These are phyloP conservation scores for Dendrobium catenatum DNA, from an alignment of 106 monocot genomes.

Conservation along the genomic window DNA sequence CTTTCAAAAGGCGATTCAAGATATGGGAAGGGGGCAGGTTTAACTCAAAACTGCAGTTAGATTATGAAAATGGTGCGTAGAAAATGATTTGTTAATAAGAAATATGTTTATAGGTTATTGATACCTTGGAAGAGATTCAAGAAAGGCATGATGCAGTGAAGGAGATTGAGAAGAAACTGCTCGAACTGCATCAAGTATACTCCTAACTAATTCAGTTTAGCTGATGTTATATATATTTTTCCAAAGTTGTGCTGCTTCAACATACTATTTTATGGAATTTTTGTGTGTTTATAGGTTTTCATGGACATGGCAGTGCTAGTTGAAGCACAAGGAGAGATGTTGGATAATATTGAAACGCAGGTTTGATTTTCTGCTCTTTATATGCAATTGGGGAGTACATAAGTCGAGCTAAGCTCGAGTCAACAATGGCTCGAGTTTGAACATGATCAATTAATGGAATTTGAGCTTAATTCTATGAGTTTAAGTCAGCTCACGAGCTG, in stretches of 20 bases:
- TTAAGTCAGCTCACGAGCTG: too few relatives aligned
- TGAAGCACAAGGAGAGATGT: conserved; percentile 10
- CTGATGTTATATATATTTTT: neutral
- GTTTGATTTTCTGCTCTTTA: neutral
- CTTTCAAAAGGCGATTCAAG: conserved; percentile 57
- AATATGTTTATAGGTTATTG: conserved; percentile 1
- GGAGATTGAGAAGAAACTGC: conserved; percentile 10
- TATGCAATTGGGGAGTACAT: too few relatives aligned
- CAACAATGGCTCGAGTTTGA: too few relatives aligned
- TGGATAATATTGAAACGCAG: conserved; percentile 12
- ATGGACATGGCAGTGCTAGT: conserved; percentile 15
- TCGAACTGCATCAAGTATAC: conserved; percentile 8
- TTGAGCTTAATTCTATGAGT: too few relatives aligned
- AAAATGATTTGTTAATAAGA: neutral
- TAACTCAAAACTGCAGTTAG: neutral
- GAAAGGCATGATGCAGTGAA: conserved; percentile 13
- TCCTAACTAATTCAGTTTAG: neutral
- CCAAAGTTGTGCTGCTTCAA: neutral
- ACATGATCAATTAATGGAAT: too few relatives aligned
- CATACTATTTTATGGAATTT: neutral
- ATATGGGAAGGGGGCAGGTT: conserved; percentile 54
- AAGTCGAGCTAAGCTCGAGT: too few relatives aligned
- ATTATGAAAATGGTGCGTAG: neutral
- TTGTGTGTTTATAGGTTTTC: neutral
- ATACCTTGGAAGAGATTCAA: conserved; percentile 12